Evolutionary conservation across 768 basidiomycete species (phyloP), one percentile per base, ranked within the genome.

Genomic region (Calvatia gigantea): DNA sequence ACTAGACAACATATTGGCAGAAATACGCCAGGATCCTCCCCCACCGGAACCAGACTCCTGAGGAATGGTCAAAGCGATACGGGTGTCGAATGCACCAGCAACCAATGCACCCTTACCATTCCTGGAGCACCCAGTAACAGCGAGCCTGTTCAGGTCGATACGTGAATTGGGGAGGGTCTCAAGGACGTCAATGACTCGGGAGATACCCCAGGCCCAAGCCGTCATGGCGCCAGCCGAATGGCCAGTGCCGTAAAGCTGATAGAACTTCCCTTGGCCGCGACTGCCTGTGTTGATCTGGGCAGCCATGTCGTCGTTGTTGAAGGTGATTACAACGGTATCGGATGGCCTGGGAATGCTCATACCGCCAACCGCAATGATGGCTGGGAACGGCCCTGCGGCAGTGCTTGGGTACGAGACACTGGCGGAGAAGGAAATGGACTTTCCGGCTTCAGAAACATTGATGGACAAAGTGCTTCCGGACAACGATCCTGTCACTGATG

Each of bases 31-130:
- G 69, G 77, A 80, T n/a, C 76, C 78, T 23, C 74, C 76, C 5
- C 83, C 82, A 45, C 83, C 82, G 11, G 81, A 80, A 9, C 83
- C 83, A 11, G 82, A 83, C 66, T 85, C 82, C 65, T 85, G 83
- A 4, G 82, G 80, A 58, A 85, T 79, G 5, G 82, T 84, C 57
- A 85, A 71, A 7, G 78, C 79, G 58, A 85, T 79, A 57, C 82
- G 82, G 2, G 71, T 64, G 58, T 85, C 82, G 62, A 84, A 81
- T 25, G 82, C 83, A 25, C 82, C 82, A 28, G 76, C 81, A 47
- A 82, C 74, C 38, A 82, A 70, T 1, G 83, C 81, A 50, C 82
- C 83, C 67, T 85, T 85, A 58, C 83, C 83, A 59, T 83, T 74
- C 41, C 82, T 73, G 25, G 82, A 83, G 65, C 83, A 85, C 7